These are phyloP conservation scores for Neostapfia colusana DNA, from an alignment of 176 grass and related monocot genomes.

Conservation along the genomic window DNA sequence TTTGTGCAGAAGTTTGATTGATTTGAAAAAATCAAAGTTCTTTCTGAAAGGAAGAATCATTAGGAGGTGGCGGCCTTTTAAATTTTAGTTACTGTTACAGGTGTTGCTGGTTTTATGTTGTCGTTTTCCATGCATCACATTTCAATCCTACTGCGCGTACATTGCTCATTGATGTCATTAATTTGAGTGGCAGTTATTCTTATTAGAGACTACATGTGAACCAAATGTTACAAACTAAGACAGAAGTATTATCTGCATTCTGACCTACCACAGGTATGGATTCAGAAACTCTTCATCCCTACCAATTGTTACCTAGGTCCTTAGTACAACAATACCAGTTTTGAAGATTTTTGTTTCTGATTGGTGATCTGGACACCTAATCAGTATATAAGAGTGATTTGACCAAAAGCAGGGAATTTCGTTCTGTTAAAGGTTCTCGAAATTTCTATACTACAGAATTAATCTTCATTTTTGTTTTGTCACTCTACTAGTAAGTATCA, in stretches of 20 bases:
- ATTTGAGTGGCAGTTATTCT: neutral
- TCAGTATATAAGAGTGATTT: constrained; percentile 9
- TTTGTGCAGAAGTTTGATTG: neutral
- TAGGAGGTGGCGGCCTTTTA: too few relatives aligned
- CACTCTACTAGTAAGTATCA: constrained; percentile 19
- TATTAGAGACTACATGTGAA: neutral
- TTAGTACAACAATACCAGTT: neutral
- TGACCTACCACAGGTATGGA: neutral
- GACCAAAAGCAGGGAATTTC: constrained; percentile 12
- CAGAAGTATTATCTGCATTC: neutral
- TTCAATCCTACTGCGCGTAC: neutral
- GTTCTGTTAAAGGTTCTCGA: constrained; percentile 8
- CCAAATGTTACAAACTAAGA: neutral
- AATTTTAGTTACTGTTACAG: neutral
- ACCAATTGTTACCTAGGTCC: too few relatives aligned
- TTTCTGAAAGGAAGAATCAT: neutral
- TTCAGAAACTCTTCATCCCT: constrained; percentile 1
- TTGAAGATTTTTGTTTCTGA: neutral
- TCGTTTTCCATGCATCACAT: neutral
- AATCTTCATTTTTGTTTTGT: constrained; percentile 1
- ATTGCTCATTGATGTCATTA: neutral
- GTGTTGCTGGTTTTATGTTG: neutral
- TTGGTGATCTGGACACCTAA: neutral
- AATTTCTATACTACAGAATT: neutral
- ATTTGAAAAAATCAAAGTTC: neutral